These are phyloP conservation scores for Cladophialophora chaetospira DNA, from an alignment of 2,329 filamentous ascomycete genomes.

Conservation along the genomic window DNA sequence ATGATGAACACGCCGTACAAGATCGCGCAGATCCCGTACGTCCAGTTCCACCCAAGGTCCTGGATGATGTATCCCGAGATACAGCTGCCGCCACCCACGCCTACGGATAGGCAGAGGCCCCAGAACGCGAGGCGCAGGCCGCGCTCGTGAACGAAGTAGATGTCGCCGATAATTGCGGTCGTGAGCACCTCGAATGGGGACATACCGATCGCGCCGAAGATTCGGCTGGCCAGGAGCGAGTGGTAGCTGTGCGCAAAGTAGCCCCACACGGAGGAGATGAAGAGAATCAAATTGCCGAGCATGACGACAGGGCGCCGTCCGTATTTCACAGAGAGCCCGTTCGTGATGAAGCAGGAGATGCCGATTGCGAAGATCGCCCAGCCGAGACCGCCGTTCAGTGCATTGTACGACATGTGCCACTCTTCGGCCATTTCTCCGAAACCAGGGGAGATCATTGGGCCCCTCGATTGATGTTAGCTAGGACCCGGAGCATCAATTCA, in stretches of 20 bases:
- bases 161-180: slow-evolving; percentile 44
- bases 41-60: slow-evolving; percentile 33
- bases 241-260: slow-evolving; percentile 31
- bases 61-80: slow-evolving; percentile 42
- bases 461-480: too few species aligned
- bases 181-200: slow-evolving; percentile 30
- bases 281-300: slow-evolving; percentile 25
- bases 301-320: slow-evolving; percentile 30
- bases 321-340: slow-evolving; percentile 27
- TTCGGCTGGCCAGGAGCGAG: slow-evolving; percentile 28
- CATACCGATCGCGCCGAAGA: slow-evolving; percentile 33
- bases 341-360: slow-evolving; percentile 33
- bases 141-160: slow-evolving; percentile 50
- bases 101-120: slow-evolving; percentile 45
- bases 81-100: slow-evolving; percentile 43
- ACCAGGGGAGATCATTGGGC: slow-evolving; percentile 43
- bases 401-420: slow-evolving; percentile 39
- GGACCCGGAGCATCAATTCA: too few species aligned
- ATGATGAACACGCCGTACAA: slow-evolving; percentile 21
- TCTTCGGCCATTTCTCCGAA: slow-evolving; percentile 38
- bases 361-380: slow-evolving; percentile 40
- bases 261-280: slow-evolving; percentile 30
- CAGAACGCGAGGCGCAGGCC: slow-evolving; percentile 44
- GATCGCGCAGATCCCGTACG: slow-evolving; percentile 22
- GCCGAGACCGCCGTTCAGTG: slow-evolving; percentile 39